These are phyloP conservation scores for Oryza brachyantha DNA, from an alignment of 176 grass and related monocot species.

Conservation along the genomic window DNA sequence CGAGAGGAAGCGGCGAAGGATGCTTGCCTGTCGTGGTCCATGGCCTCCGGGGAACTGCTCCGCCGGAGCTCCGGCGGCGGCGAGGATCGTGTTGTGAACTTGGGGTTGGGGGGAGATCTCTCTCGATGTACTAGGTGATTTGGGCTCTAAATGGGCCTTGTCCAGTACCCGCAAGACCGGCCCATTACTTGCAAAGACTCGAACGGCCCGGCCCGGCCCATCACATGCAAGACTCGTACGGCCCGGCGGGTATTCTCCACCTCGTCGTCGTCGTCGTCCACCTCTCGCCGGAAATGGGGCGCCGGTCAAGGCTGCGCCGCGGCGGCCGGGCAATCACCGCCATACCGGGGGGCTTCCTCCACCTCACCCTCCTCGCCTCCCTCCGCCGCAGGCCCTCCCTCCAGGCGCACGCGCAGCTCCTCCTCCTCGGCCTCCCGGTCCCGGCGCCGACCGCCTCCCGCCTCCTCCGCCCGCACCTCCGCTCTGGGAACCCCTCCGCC, in stretches of 20 bases:
- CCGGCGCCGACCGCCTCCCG: slow-evolving; percentile 30
- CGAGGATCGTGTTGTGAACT: neutral
- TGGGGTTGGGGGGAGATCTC: neutral
- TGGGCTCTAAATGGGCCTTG: slow-evolving; percentile 13
- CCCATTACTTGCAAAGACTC: neutral
- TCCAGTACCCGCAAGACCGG: too few relatives aligned
- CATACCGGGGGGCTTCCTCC: slow-evolving; percentile 42
- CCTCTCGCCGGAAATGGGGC: slow-evolving; percentile 18
- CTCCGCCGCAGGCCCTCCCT: slow-evolving; percentile 37
- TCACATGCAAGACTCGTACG: neutral
- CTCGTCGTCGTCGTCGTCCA: neutral
- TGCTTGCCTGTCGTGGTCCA: slow-evolving; percentile 43
- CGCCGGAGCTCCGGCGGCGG: slow-evolving; percentile 29
- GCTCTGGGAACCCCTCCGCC: slow-evolving; percentile 31
- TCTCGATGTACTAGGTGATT: neutral
- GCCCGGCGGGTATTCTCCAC: neutral
- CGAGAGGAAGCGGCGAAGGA: too few relatives aligned
- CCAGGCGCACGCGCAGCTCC: slow-evolving; percentile 48
- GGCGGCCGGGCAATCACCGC: slow-evolving; percentile 8
- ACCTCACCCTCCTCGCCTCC: slow-evolving; percentile 39
- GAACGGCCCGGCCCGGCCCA: neutral
- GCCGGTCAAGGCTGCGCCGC: slow-evolving; percentile 27
- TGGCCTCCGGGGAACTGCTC: neutral
- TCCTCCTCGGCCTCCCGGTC: slow-evolving; percentile 48
- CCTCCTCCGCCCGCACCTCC: slow-evolving; percentile 55